Base-by-base conservation (phyloP, 495 filamentous ascomycete species). In the Lophium mytilinum region DNA sequence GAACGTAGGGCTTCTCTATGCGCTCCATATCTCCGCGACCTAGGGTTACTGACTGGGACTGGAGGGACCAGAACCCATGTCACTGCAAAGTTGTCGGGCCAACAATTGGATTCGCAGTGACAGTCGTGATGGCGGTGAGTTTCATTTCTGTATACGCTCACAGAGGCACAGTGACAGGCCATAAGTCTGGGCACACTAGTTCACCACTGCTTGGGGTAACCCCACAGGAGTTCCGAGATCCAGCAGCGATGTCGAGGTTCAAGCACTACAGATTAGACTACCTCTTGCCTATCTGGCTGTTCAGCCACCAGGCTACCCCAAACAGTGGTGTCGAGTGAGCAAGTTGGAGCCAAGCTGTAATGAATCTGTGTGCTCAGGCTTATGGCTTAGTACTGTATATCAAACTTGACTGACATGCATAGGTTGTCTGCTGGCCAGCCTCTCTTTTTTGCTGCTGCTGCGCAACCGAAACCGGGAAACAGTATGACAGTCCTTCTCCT, bases 21-120 rank as follows among this genome's bases (percentile, higher is more conserved):
- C 21, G 1, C 6, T 24, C 8, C 30, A 19, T 35, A 19, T 17
- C 35, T 34, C 1, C 15, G 18, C 8, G 24, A 36, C 21, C 37
- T 9, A 12, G 7, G 19, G 21, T 34, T 14, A 19, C 41, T 37
- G 24, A 35, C 19, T 19, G 24, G 24, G 34, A 53, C 10, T 33
- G 18, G 4, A 60, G 57, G 4, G 61, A 64, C 42, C 78, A 83
- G 66, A 84, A 84, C 57, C 80, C 80, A 0, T 83, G 81, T 53
- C 79, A 75, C 50, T 83, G 79, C 68, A 83, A 83, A 58, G 76
- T 84, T 12, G 76, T 84, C 21, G 80, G 81, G 9, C 81, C 81
- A 21, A 82, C 80, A 1, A 55, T 83, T 19, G 80, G 79, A 73
- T 81, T 81, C 58, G 69, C 57, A 4, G 66, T 70, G 30, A 74